Base-by-base conservation (phyloP, 257 asterid genomes). In the Thymus mandschuricus region DNA sequence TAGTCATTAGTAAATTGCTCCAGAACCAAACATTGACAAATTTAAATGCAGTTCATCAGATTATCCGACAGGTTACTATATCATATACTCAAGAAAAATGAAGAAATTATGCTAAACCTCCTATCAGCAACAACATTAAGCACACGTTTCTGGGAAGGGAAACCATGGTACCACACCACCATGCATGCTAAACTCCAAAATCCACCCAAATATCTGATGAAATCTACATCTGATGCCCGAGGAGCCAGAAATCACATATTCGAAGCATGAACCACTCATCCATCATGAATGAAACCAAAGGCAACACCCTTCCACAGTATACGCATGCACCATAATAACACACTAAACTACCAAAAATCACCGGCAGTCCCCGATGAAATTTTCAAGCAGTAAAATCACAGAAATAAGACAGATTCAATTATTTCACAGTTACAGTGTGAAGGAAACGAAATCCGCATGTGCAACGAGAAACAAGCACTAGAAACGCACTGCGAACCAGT, bases 1-100 rank as follows among this genome's bases (percentile, higher is more conserved):
- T 49, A 78, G 55, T 60, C 31, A 77, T 81, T 46, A 74, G 80
- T 40, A 60, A 66, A 31, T 71, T 11, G 29, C 38, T 59, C 34
- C 28, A 40, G 48, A 65, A 38, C 33, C 50, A 11, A 45, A 59
- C 15, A 38, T 41, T 30, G 55, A 35, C 70, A 73, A 6, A 44
- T 52, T 49, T 35, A 21, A 9, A 31, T 58, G 34, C 29, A 21
- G 10, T 46, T 54, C 71, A 46, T n/a, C 34, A 10, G 35, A 60
- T 67, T 34, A 52, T 65, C 9, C 2, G 44, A 40, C 60, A 64
- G 44, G 52, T 50, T 48, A 70, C 46, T 27, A 66, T 15, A 50
- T 3, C 56, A 38, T 29, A 67, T 21, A 59, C 56, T 59, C 46
- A 64, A 52, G 57, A 13, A 56, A 15, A 10, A 61, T 38, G 41